Conservation (phyloP, 208 protist genomes). For the Wallacemonas sp. region DNA sequence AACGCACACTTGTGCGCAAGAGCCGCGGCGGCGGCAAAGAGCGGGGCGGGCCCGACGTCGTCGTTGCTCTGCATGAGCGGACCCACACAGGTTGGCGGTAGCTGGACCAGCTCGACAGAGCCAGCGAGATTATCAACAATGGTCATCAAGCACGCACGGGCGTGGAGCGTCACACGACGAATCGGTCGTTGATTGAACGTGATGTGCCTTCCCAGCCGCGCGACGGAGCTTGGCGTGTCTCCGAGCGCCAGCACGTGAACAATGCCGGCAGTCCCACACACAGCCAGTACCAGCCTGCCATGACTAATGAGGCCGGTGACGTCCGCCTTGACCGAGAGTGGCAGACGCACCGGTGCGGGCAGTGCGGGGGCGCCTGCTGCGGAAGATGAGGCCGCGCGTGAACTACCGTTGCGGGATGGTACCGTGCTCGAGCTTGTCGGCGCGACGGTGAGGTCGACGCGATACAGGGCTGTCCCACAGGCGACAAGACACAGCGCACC, state of each 20-base stretch:
- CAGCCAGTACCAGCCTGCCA: slow-evolving; percentile 26
- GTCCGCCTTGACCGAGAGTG: slow-evolving; percentile 10
- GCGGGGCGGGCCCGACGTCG: not conserved
- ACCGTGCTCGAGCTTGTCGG: not conserved
- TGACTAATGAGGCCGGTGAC: slow-evolving; percentile 29
- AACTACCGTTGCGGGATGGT: too few species aligned
- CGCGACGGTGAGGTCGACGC: slow-evolving; percentile 13
- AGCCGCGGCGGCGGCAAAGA: slow-evolving; percentile 7
- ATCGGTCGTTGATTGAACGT: slow-evolving; percentile 34
- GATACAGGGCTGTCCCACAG: slow-evolving; percentile 28
- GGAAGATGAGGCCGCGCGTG: too few species aligned
- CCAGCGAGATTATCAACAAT: slow-evolving; percentile 51
- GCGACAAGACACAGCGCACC: slow-evolving; percentile 20
- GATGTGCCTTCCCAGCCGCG: slow-evolving; percentile 31
- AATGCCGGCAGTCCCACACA: slow-evolving; percentile 24
- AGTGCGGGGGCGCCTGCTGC: too few species aligned
- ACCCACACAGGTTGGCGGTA: slow-evolving; percentile 24
- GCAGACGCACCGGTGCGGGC: not conserved
- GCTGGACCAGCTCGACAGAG: slow-evolving; percentile 55
- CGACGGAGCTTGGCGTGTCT: slow-evolving; percentile 12
- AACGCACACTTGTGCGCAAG: slow-evolving; percentile 12
- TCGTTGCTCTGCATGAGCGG: slow-evolving; percentile 3
- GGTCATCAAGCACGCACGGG: slow-evolving; percentile 33
- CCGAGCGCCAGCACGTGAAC: slow-evolving; percentile 35
- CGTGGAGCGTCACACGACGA: slow-evolving; percentile 40